Percentiles rank a stretch among this genome's conserved stretches.
Conservation (phyloP, 768 basidiomycete species). For the Dacryopinax spathularia region DNA sequence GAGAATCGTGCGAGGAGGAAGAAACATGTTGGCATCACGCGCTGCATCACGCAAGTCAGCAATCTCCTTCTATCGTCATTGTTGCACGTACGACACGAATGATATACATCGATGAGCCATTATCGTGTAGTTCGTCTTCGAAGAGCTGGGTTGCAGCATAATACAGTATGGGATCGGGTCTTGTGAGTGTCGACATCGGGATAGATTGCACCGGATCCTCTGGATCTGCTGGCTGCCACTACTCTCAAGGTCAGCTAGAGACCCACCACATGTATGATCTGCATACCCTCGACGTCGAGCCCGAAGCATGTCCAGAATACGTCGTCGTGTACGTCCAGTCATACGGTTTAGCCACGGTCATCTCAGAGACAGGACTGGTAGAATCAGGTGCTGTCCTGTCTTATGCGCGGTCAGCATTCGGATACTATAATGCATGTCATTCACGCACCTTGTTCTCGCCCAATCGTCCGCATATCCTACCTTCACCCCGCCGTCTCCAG, state of each 20-base stretch:
- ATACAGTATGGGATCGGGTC: slow-evolving; percentile 93
- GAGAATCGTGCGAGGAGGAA: slow-evolving; percentile 84
- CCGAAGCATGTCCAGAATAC: slow-evolving; percentile 50
- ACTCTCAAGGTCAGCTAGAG: slow-evolving; percentile 16
- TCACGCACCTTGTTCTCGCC: slow-evolving; percentile 64
- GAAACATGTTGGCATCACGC: slow-evolving; percentile 91
- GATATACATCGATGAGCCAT: slow-evolving; percentile 72
- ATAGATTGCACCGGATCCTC: slow-evolving; percentile 49
- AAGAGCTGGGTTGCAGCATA: slow-evolving; percentile 90
- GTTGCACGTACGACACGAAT: slow-evolving; percentile 64
- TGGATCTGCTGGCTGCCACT: slow-evolving; percentile 34
- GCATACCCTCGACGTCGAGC: background rate
- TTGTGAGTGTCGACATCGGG: slow-evolving; percentile 69
- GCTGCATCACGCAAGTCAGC: slow-evolving; percentile 31
- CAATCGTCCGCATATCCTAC: slow-evolving; percentile 92
- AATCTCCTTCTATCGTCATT: background rate
- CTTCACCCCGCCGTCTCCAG: slow-evolving; percentile 82
- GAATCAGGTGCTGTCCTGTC: slow-evolving; percentile 54
- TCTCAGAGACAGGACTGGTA: slow-evolving; percentile 49
- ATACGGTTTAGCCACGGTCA: slow-evolving; percentile 68
- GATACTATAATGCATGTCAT: background rate
- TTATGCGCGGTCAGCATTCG: slow-evolving; percentile 7
- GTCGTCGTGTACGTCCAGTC: slow-evolving; percentile 98
- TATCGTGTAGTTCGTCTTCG: slow-evolving; percentile 95
- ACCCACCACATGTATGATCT: slow-evolving; percentile 6